A percentile compares a stretch with the other conserved stretches of the same genome.
phyloP scores from a whole-genome alignment of 331 rosid genomes.

The Malus hybrid region DNA sequence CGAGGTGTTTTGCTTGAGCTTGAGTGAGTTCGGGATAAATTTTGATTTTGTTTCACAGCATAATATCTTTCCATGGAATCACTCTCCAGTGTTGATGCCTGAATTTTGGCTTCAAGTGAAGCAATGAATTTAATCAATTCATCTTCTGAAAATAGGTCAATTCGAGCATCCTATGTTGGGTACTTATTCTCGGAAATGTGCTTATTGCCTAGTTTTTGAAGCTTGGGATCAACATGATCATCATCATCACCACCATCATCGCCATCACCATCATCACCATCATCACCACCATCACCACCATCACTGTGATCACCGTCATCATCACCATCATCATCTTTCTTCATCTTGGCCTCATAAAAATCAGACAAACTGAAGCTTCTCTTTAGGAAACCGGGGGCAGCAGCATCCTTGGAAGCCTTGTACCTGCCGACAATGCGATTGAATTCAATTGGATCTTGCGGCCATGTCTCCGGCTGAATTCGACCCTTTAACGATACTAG shows the following conservation, averaged over 20 bases:
- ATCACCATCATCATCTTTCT: no score
- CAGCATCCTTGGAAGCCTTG: background rate
- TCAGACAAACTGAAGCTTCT: background rate
- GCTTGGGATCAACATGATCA: no score
- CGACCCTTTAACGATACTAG: no score
- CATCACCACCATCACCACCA: no score
- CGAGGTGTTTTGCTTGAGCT: no score
- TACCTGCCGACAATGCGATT: background rate
- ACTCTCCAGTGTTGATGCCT: background rate
- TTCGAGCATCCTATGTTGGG: background rate
- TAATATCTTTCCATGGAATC: background rate
- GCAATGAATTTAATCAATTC: background rate
- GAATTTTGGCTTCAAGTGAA: background rate
- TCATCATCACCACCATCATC: no score
- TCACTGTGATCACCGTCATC: no score
- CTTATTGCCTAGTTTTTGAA: no score
- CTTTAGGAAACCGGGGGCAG: background rate
- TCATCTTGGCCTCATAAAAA: background rate
- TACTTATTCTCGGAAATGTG: no score
- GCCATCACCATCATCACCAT: no score
- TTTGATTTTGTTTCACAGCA: background rate
- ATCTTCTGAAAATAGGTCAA: background rate
- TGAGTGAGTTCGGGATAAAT: background rate
- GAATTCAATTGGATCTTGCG: background rate
- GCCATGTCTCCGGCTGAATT: constrained; percentile 1